Conservation (phyloP, 352 stramenopile genomes). For the Achlya hypogyna region DNA sequence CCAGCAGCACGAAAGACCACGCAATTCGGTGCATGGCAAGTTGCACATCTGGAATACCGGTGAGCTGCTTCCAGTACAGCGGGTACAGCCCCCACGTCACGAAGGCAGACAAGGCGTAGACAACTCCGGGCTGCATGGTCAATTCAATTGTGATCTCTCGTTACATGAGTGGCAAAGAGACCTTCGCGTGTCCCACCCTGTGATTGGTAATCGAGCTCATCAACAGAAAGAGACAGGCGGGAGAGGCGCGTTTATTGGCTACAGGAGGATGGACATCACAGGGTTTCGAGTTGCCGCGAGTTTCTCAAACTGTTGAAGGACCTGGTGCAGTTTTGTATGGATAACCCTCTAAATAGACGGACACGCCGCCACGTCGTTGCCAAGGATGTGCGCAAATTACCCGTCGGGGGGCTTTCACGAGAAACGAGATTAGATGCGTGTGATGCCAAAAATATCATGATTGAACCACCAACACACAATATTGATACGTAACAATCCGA, state of each 20-base stretch:
- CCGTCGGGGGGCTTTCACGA: too few species aligned
- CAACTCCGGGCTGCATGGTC: background rate
- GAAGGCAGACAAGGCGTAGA: conserved; percentile 1
- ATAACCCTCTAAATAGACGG: background rate
- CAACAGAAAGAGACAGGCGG: background rate
- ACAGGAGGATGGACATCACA: background rate
- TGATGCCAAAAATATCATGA: too few species aligned
- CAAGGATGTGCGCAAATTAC: background rate
- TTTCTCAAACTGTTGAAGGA: background rate
- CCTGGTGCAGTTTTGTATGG: background rate
- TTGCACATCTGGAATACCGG: background rate
- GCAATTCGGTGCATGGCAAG: conserved; percentile 3
- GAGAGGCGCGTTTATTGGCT: background rate
- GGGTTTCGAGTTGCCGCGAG: background rate
- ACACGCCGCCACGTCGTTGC: background rate
- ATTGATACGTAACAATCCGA: background rate
- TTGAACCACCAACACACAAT: too few species aligned
- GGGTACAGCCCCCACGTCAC: background rate
- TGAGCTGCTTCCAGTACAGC: conserved; percentile 17
- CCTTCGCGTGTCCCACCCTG: background rate
- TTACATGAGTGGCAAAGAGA: background rate
- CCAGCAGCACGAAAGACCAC: conserved; percentile 12
- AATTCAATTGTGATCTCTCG: background rate
- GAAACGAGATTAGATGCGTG: too few species aligned
- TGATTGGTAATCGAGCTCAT: background rate